These are phyloP conservation scores for Entomortierella chlamydospora DNA, from an alignment of 192 early-diverging fungal species.

Conservation along the genomic window DNA sequence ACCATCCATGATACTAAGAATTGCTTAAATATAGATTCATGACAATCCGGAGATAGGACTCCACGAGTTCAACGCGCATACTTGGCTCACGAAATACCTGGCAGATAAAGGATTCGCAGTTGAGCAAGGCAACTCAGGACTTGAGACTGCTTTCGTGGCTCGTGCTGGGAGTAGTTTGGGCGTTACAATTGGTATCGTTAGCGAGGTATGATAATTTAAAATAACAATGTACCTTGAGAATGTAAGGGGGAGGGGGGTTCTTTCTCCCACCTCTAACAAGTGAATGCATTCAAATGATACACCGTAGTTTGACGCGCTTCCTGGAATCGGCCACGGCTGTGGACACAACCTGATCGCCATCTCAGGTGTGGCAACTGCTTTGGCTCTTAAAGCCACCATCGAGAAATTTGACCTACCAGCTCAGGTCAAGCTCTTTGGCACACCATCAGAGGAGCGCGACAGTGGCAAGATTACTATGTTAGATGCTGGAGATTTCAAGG, in stretches of 20 bases:
- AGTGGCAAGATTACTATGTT: slow-evolving; percentile 81
- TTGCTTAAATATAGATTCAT: slow-evolving; percentile 59
- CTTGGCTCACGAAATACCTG: slow-evolving; percentile 73
- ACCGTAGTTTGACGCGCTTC: slow-evolving; percentile 71
- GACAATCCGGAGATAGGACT: slow-evolving; percentile 68
- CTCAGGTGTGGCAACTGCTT: slow-evolving; percentile 71
- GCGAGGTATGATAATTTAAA: slow-evolving; percentile 18
- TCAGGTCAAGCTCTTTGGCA: slow-evolving; percentile 79
- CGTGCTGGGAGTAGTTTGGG: slow-evolving; percentile 8
- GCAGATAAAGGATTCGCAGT: slow-evolving; percentile 71
- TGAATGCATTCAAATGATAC: neutral
- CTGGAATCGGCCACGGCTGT: slow-evolving; percentile 74
- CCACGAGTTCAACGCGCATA: slow-evolving; percentile 69
- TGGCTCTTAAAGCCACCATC: slow-evolving; percentile 57
- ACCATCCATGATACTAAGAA: too few species aligned
- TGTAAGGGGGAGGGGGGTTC: too few species aligned
- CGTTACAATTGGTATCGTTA: slow-evolving; percentile 37
- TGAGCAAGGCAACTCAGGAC: slow-evolving; percentile 61
- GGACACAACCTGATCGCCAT: slow-evolving; percentile 84
- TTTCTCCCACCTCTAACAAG: too few species aligned
- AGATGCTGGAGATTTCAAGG: slow-evolving; percentile 76
- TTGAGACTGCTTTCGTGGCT: slow-evolving; percentile 83
- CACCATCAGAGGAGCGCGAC: slow-evolving; percentile 73
- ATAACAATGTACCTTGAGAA: too few species aligned
- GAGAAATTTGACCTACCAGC: slow-evolving; percentile 58